A percentile compares a stretch with the other conserved stretches of the same genome.
phyloP scores from a whole-genome alignment of 179 eudicot species.

The Corrigiola litoralis region DNA sequence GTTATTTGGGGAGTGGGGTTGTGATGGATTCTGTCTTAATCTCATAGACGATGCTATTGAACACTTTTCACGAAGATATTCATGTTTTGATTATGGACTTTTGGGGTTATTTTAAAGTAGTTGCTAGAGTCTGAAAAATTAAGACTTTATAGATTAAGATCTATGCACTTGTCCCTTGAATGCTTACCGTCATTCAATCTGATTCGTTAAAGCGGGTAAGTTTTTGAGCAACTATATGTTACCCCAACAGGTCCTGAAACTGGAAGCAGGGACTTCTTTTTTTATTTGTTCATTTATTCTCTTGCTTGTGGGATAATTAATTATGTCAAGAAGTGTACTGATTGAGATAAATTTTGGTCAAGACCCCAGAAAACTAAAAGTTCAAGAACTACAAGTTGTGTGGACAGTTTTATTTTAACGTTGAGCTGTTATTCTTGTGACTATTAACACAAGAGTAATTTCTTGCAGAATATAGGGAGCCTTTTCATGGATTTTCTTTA shows the following conservation, averaged over 20 bases:
- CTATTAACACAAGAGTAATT: conserved; percentile 3
- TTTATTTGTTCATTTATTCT: too few species aligned
- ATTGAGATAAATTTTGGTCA: neutral
- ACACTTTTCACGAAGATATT: neutral
- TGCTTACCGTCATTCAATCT: conserved; percentile 4
- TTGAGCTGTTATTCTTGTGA: conserved; percentile 4
- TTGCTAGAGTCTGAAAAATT: conserved; percentile 1
- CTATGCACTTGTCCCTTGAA: neutral
- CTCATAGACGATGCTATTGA: neutral
- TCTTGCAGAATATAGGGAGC: conserved; percentile 74
- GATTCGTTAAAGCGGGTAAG: too few species aligned
- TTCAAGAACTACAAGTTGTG: neutral
- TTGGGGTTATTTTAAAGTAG: neutral
- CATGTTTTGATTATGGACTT: neutral
- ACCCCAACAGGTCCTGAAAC: too few species aligned
- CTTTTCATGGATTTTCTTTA: conserved; percentile 94
- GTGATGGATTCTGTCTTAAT: neutral
- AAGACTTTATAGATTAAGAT: neutral
- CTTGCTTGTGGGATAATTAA: neutral
- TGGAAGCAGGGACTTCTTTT: neutral
- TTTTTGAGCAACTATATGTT: too few species aligned
- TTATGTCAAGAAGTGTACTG: neutral
- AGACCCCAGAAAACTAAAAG: neutral
- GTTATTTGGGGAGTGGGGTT: neutral
- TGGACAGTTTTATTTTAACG: neutral